Base-by-base conservation (phyloP, 2,329 filamentous ascomycete species). In the Byssochlamys sp. region DNA sequence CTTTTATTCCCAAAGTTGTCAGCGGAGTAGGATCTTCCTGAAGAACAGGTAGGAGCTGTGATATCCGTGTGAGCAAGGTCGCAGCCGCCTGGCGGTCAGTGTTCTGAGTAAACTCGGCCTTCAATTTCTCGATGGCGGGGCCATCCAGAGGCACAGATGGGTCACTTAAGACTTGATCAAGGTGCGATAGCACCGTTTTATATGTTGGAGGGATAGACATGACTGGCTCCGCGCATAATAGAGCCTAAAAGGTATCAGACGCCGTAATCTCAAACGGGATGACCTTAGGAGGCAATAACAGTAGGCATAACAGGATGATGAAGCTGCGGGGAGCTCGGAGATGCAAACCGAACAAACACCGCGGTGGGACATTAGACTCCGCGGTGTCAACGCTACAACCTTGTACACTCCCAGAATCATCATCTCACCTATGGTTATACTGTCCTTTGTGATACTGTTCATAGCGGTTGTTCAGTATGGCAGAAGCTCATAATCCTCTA, bases 21-120 rank as follows among this genome's bases (percentile, higher is more conserved):
- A 83, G 69, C 26, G 81, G 80, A 12, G 78, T 76, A 9, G 83
- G 83, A 60, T 85, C 81, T 68, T 84, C 80, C 61, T 82, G 80
- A 4, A 85, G 69, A 4, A 76, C 69, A 7, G 79, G 77, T 19
- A 84, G 68, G 9, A 84, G 70, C 52, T 73, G 68, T 19, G 80
- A 79, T 52, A 84, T 73, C 59, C 80, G 75, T 14, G 69, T 71
- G 56, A 77, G 67, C 50, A 75, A 69, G 39, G 72, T 61, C 51
- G 71, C 69, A 55, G 77, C 68, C 49, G 77, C 67, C 45, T 61
- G 61, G 12, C 63, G 67, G 55, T 71, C 70, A n/a, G 69, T 73
- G 33, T 59, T 65, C 55, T 70, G 67, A 12, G 70, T 67, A 27
- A 75, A 67, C 66, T 75, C 75, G 29, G 80, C 70, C 62, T 78